These are phyloP conservation scores for Phytopythium litorale DNA, from an alignment of 352 stramenopile species.

Conservation along the genomic window DNA sequence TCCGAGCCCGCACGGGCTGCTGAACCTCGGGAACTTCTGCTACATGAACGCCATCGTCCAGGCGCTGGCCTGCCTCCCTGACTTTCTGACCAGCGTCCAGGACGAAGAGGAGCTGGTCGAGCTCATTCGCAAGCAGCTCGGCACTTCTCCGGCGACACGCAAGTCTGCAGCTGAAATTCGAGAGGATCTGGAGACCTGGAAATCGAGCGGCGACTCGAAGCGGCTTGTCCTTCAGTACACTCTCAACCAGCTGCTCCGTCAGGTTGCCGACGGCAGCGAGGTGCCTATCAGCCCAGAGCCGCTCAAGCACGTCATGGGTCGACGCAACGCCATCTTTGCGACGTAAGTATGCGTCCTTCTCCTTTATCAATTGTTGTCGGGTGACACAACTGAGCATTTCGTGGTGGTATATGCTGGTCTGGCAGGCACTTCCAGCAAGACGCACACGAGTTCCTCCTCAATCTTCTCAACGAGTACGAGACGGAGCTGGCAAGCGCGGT, in stretches of 20 bases:
- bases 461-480: conserved; percentile 82
- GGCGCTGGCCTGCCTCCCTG: conserved; percentile 61
- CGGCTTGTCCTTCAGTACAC: conserved; percentile 52
- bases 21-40: conserved; percentile 93
- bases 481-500: conserved; percentile 67
- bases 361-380: background rate
- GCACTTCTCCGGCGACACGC: conserved; percentile 4
- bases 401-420: background rate
- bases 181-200: conserved; percentile 44
- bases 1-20: conserved; percentile 79
- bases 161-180: conserved; percentile 47
- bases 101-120: conserved; percentile 54
- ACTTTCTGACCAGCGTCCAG: conserved; percentile 48
- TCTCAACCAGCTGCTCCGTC: conserved; percentile 51
- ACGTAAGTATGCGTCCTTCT: conserved; percentile 40
- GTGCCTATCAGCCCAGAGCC: conserved; percentile 70
- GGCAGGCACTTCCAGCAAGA: conserved; percentile 81
- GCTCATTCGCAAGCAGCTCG: conserved; percentile 49
- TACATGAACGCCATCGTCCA: conserved; percentile 95
- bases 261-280: conserved; percentile 61
- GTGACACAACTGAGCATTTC: conserved; percentile 11
- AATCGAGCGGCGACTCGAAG: conserved; percentile 38
- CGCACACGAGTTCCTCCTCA: conserved; percentile 84
- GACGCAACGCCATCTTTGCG: conserved; percentile 75
- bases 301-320: conserved; percentile 77